phyloP scores from a whole-genome alignment of 2,329 filamentous ascomycete genomes.

The Cladosporium sp. region DNA sequence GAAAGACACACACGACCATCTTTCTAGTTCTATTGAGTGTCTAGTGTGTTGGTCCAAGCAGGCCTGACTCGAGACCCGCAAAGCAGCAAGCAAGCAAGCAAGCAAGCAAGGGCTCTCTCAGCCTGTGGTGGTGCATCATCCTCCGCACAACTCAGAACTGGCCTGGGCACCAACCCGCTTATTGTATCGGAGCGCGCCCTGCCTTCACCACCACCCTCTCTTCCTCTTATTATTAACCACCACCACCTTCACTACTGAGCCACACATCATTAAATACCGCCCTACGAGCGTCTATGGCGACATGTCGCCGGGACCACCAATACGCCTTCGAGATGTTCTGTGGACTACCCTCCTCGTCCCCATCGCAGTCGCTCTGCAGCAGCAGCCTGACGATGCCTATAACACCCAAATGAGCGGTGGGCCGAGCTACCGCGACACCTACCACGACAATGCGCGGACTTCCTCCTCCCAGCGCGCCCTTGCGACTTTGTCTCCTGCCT shows the following conservation, averaged over 20 bases:
- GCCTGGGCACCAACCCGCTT: too few relatives aligned
- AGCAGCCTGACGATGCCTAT: constrained; percentile 25
- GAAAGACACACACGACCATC: too few relatives aligned
- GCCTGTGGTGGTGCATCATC: too few relatives aligned
- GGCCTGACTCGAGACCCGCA: too few relatives aligned
- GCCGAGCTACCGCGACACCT: constrained; percentile 25
- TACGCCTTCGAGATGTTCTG: constrained; percentile 28
- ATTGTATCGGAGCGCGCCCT: too few relatives aligned
- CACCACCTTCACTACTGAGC: constrained; percentile 1
- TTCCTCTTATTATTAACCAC: neutral
- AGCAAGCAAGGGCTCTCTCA: too few relatives aligned
- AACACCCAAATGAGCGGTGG: constrained; percentile 22
- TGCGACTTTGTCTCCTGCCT: constrained; percentile 87
- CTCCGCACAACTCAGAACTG: too few relatives aligned
- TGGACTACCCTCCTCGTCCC: constrained; percentile 27
- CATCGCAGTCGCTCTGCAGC: constrained; percentile 35
- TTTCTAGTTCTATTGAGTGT: too few relatives aligned
- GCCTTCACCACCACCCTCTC: neutral
- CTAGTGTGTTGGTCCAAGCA: too few relatives aligned
- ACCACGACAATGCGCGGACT: constrained; percentile 27
- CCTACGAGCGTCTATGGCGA: constrained; percentile 21
- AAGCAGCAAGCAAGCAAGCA: too few relatives aligned
- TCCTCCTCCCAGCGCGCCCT: constrained; percentile 79
- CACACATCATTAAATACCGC: neutral
- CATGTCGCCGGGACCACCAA: constrained; percentile 29